Evolutionary conservation across 768 basidiomycete genomes (phyloP).

Genomic region (Suillus fuscotomentosus): DNA sequence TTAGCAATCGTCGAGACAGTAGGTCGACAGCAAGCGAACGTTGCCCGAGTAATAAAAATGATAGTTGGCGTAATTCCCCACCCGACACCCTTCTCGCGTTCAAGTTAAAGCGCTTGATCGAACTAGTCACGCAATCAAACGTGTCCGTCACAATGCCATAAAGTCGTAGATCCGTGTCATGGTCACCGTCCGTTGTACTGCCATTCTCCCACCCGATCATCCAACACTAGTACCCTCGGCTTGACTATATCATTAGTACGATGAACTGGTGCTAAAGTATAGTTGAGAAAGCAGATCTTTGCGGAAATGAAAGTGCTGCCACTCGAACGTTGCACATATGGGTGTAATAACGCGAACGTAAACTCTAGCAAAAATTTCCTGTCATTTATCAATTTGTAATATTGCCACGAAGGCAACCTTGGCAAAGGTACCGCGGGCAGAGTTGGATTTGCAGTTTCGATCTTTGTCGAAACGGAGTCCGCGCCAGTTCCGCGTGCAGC

Average conservation of each 20-base stretch:
- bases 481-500: neutral
- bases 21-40: neutral
- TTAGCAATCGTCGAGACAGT: neutral
- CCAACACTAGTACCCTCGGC: neutral
- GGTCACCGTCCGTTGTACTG: neutral
- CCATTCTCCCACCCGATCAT: neutral
- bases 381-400: neutral
- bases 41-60: neutral
- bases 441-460: neutral
- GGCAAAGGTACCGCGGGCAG: neutral
- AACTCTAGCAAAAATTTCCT: neutral
- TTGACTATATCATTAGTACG: neutral
- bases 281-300: neutral
- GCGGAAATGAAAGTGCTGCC: neutral
- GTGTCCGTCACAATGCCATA: neutral
- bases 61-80: neutral
- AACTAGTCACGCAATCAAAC: neutral
- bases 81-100: neutral
- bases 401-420: neutral
- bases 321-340: neutral
- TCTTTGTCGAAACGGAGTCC: neutral
- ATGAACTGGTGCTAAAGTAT: neutral
- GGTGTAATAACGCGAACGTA: neutral
- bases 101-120: no score
- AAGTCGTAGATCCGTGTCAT: neutral